Evolutionary conservation across 768 basidiomycete species (phyloP), one percentile per base, ranked within the genome.

Genomic region (Lactifluus piperatus): DNA sequence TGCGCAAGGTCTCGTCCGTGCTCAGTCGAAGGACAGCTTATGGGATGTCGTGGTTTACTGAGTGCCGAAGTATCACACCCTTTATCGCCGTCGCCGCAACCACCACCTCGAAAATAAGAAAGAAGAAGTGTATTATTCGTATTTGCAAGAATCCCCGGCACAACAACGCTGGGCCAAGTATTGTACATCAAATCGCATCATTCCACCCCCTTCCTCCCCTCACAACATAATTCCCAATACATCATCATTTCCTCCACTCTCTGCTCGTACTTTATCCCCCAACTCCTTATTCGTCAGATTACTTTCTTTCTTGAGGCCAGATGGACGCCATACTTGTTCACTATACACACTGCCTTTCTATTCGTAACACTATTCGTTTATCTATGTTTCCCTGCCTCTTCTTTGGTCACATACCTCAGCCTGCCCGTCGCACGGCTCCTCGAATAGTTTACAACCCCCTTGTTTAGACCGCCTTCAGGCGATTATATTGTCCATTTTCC

Each of bases 51-150:
- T 60, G 7, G 32, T 56, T 7, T 13, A 29, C 8, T 55, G 13
- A 60, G 24, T 4, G n/a, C 6, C 20, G 5, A 18, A 16, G 9
- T 11, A 41, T 32, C n/a, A 14, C 18, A 50, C n/a, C 30, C 51
- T n/a, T 13, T 11, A 1, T 20, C 48, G 6, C 27, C 20, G 7
- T 16, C 57, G 29, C 32, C 58, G 26, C 24, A 22, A 39, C 39
- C 51, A 4, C n/a, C 47, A 49, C n/a, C 37, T 16, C 9, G 32
- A 54, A 60, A 16, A 49, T 14, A 57, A n/a, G 26, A 50, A 55
- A 49, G 47, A 59, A 54, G 52, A 54, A 60, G 9, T 60, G 58
- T 60, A 60, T 60, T 60, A 60, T 60, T 60, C 41, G 16, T 60
- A 60, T 60, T 60, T 60, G 54, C 54, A 24, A 30, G 41, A 36